Base-by-base conservation (phyloP, 2,329 filamentous ascomycete species). In the Sphaerulina vaccinii region DNA sequence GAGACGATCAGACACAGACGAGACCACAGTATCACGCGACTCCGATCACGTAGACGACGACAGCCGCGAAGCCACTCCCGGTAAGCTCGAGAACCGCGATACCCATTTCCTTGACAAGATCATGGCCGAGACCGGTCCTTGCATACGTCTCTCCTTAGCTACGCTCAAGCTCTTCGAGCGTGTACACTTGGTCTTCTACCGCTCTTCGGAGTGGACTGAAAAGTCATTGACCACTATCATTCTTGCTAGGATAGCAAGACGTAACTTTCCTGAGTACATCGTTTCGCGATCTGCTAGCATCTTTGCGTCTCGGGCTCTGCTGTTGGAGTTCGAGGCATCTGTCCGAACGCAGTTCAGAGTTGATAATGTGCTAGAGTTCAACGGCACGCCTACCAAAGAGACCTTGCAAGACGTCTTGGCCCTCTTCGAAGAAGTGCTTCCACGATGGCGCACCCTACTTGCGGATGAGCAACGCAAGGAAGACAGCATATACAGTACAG, bases 141-240 rank as follows among this genome's bases (percentile, higher is more conserved):
- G 91, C 59, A 85, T 97, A 55, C 80, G 92, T 32, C 80, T 99
- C 10, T 89, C 89, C 0, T 72, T 85, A 0, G 72, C 81, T 0
- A 79, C 85, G 0, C 80, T 90, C 56, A 89, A 85, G 63, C 79
- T 99, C 0, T 99, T 99, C 63, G 90, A 96, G 69, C 83, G 93
- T 21, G 90, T 97, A 0, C 93, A 97, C 71, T 75, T 99, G 2
- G 90, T 99, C 22, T 99, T 96, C 69, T 97, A 97, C 69, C 81
- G 92, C 52, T 96, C 91, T 8, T 95, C 90, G 0, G 88, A 96
- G 68, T 99, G 93, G 93, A 95, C 91, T 0, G 92, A 97, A 63
- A 97, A 96, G 69, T 96, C 92, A 1, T 75, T 99, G 11, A 97
- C 90, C 1, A 92, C 91, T 0, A 92, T 97, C 48, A 96, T 99